Evolutionary conservation across 441 rosid genomes (phyloP).

Genomic region (Adansonia grandidieri): DNA sequence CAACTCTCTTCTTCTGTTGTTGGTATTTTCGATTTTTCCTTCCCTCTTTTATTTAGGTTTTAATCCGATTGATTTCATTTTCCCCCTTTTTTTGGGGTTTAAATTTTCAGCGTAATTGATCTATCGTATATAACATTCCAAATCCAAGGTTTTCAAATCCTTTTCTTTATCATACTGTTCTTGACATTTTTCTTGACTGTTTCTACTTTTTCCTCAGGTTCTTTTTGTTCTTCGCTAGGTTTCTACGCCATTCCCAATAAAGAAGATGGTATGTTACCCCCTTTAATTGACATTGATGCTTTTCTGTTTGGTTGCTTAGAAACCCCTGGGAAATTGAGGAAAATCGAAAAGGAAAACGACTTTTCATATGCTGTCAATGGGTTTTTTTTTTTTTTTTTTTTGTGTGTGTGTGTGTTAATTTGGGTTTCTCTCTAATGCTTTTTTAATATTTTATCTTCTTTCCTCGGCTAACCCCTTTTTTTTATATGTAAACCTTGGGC

Average conservation of each 20-base stretch:
- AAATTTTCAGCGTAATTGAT: not conserved
- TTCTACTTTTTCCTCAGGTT: conserved; percentile 14
- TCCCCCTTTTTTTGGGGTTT: conserved; percentile 10
- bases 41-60: conserved; percentile 6
- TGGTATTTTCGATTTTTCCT: not conserved
- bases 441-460: not conserved
- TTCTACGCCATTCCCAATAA: not conserved
- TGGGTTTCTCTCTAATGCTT: not conserved
- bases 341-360: not conserved
- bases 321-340: not conserved
- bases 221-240: not conserved
- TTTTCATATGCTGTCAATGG: not conserved
- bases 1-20: not conserved
- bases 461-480: not conserved
- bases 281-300: not conserved
- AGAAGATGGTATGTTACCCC: conserved; percentile 30
- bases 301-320: conserved; percentile 13
- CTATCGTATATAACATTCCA: not conserved
- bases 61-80: too few relatives aligned
- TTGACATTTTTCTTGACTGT: not conserved
- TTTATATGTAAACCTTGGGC: conserved; percentile 19
- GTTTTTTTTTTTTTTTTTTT: not conserved
- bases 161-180: not conserved
- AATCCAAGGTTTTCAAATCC: not conserved
- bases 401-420: not conserved